Base-by-base conservation (phyloP, 306 rosid species). In the Inga oerstediana region DNA sequence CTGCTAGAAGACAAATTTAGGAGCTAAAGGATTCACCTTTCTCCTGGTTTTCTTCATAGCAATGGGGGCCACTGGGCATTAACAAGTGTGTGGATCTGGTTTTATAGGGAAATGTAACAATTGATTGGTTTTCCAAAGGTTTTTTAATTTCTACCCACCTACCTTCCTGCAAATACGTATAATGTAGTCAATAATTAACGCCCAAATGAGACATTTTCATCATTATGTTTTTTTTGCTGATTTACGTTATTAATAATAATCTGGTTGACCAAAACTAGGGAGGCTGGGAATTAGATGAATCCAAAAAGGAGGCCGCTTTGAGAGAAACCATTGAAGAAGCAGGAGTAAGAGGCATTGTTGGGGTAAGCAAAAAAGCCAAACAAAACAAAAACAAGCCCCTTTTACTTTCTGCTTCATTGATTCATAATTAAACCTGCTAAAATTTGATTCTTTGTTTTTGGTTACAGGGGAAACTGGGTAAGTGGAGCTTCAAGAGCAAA, bases 401-500 rank as follows among this genome's bases (percentile, higher is more conserved):
- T 39, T 13, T 32, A 4, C 67, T 61, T 24, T 61, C 70, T 65
- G 20, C 70, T 65, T 65, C 70, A 61, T 39, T 61, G 67, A 24
- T 24, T 11, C 19, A 76, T 39, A 7, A n/a, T 17, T 32, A 2
- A n/a, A 37, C 68, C 39, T 13, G 19, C 15, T 0, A 4, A 48
- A 48, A 14, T 32, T 17, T 62, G 35, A 62, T 24, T 24, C 68
- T 10, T 39, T 39, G 8, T 39, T 39, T 6, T 59, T 59, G 15
- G 19, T 82, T 84, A 89, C 75, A 94, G 98, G 75, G 83, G 39
- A 85, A 90, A 84, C 62, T 94, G 87, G 98, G 97, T 9, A 83
- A 88, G 49, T 94, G 98, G 98, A 90, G 89, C 76, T 94, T 94
- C 93, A 92, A 90, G 88, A 89, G 98, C 93, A 94, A 90, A 89